Base-by-base conservation (phyloP, 2,329 filamentous ascomycete genomes). In the Penicillium sp. region DNA sequence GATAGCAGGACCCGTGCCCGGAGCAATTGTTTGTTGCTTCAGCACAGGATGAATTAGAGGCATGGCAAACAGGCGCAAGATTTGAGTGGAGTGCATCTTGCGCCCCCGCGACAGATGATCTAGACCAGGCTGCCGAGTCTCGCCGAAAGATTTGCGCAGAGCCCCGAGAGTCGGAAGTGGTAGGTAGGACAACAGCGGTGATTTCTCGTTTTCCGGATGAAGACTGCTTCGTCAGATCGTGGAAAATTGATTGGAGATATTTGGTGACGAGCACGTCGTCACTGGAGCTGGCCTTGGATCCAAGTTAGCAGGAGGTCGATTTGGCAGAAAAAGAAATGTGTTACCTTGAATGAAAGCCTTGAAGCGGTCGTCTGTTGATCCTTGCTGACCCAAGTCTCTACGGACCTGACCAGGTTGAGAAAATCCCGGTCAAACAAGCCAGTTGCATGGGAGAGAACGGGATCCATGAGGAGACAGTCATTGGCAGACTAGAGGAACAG, bases 1-100 rank as follows among this genome's bases (percentile, higher is more conserved):
- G 77, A 57, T 79, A 75, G 75, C 93, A 97, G 25, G 71, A 65
- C 41, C 93, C 93, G 70, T 93, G 90, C 47, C 86, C 83, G 12
- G 87, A 89, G 78, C 93, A 98, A 66, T 82, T 83, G 61, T 82
- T 80, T 2, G 93, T 98, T 35, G 75, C 76, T 49, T 78, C 77
- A 43, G 79, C 73, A 73, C 92, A 97, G 49, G 79, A 75, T 35
- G 84, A 81, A 59, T 83, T 72, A 2, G 84, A 84, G 45, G 76
- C 68, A 76, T 95, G 92, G 78, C 92, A 97, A 40, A 82, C 72
- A 6, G 88, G 86, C 41, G 91, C 77, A 23, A 81, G 74, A 47
- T 78, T 77, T 28, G 70, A 70, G 61, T 53, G 70, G 63, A 49
- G n/a, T 8, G 33, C 18, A 27, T 41, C 33, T 3, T 49, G 45